Base-by-base conservation (phyloP, 2,329 filamentous ascomycete genomes). In the Magnaporthiopsis rhizophila region DNA sequence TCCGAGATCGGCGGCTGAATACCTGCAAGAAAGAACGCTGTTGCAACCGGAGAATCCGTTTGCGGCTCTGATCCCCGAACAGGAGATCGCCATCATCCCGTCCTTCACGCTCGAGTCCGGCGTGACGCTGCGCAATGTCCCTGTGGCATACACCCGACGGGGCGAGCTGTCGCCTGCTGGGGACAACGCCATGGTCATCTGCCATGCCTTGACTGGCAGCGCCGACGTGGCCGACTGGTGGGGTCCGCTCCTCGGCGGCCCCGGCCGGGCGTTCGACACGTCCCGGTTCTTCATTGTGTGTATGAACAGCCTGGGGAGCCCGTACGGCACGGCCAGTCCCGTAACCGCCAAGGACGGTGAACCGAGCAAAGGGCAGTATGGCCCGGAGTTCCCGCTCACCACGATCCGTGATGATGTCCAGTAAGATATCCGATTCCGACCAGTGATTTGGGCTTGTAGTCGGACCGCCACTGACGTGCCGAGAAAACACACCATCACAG, bases 391-490 rank as follows among this genome's bases (percentile, higher is more conserved):
- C 70, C 95, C 95, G 60, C 79, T 99, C 68, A 97, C 95, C 0
- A 98, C 95, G 0, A 91, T 99, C 68, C 84, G 94, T 69, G 95
- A 99, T 74, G 95, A 99, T 78, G 94, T 98, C 63, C 92, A 90
- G 90, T 95, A 78, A 79, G 89, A 65, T 34, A 26, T 18, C 59
- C 18, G 34, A 1, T 21, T 28, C 30, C 18, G 21, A 11, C 3
- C 8, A 4, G 45, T 5, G 45, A 21, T 11, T 2, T 24, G 21
- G 45, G 18, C 45, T 11, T 6, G 6, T 21, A 53, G 45, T 6
- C 6, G 13, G n/a, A 36, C 15, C 30, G 58, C 30, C 15, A 7
- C n/a, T 58, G 63, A 61, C 45, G 21, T 53, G 21, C 3, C n/a
- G 45, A 24, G 45, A 7, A n/a, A n/a, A 11, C 45, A 11, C 45